Conservation (phyloP, 2,329 filamentous ascomycete species). For the Tetracladium maxilliforme region DNA sequence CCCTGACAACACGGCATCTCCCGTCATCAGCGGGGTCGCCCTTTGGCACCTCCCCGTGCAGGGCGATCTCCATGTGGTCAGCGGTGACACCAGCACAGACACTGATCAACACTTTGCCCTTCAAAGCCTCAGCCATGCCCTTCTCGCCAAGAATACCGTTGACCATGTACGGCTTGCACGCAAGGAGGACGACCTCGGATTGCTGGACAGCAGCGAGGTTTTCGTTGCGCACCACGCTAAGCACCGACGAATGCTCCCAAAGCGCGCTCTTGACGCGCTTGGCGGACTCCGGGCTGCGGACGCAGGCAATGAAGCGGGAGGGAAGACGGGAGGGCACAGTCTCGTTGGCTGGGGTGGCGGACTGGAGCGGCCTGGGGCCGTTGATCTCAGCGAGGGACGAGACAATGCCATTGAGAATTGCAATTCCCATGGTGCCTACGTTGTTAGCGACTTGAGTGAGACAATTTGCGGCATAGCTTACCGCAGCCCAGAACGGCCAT, state of each 20-base stretch:
- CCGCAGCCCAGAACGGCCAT: constrained; percentile 73
- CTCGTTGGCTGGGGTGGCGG: constrained; percentile 24
- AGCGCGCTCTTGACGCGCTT: constrained; percentile 54
- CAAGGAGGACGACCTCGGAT: constrained; percentile 61
- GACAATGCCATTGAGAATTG: constrained; percentile 70
- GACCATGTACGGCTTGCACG: constrained; percentile 69
- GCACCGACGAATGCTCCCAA: constrained; percentile 40
- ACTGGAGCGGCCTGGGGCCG: constrained; percentile 27
- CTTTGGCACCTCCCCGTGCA: constrained; percentile 41
- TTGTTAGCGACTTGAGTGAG: constrained; percentile 1
- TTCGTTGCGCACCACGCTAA: constrained; percentile 56
- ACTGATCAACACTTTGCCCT: constrained; percentile 68
- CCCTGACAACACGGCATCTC: constrained; percentile 52
- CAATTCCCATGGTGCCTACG: constrained; percentile 70
- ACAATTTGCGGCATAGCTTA: constrained; percentile 22
- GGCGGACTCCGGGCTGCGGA: constrained; percentile 54
- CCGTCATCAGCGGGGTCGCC: constrained; percentile 25
- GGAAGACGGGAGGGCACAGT: constrained; percentile 45
- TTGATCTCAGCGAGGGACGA: constrained; percentile 45
- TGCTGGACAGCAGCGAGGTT: constrained; percentile 53
- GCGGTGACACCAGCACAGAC: constrained; percentile 67
- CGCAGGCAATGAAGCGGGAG: constrained; percentile 67
- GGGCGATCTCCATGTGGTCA: constrained; percentile 47
- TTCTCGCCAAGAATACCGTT: constrained; percentile 49
- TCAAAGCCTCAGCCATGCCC: constrained; percentile 58